phyloP scores from a whole-genome alignment of 495 filamentous ascomycete genomes.

The Penicillium verhagenii region DNA sequence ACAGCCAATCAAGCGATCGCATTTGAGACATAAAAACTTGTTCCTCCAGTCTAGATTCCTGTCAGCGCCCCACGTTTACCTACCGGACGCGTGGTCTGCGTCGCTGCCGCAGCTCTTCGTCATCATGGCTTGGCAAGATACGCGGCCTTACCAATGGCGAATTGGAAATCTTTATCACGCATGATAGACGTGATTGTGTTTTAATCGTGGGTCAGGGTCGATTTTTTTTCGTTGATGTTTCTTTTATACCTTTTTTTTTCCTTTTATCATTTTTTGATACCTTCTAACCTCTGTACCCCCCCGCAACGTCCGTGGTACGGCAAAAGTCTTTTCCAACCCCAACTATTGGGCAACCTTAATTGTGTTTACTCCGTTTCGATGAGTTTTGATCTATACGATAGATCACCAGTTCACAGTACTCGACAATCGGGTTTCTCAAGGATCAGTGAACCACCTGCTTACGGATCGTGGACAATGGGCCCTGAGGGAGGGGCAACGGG shows the following conservation, averaged over 20 bases:
- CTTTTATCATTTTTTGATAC: too few species aligned
- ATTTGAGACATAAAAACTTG: neutral
- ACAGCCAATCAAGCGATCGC: neutral
- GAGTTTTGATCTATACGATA: neutral
- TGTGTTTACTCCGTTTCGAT: neutral
- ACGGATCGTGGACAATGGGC: neutral
- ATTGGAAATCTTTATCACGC: neutral
- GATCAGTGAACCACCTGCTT: slow-evolving; percentile 2
- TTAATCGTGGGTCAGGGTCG: neutral
- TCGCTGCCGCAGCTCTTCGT: neutral
- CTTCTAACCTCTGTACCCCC: too few species aligned
- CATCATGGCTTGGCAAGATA: slow-evolving; percentile 4
- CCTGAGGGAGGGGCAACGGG: neutral
- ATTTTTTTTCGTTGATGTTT: neutral
- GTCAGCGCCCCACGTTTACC: neutral
- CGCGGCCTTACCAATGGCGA: slow-evolving; percentile 1
- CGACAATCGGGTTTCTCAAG: neutral
- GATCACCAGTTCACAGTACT: neutral
- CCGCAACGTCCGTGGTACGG: neutral
- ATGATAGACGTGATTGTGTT: neutral
- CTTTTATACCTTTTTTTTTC: neutral
- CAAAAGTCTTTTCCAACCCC: neutral
- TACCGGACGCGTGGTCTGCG: slow-evolving; percentile 1
- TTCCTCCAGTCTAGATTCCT: neutral
- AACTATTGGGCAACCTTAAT: slow-evolving; percentile 1